Percentiles rank a stretch among this genome's conserved stretches.
phyloP scores from a whole-genome alignment of 116 monocot genomes.

The Posidonia oceanica region DNA sequence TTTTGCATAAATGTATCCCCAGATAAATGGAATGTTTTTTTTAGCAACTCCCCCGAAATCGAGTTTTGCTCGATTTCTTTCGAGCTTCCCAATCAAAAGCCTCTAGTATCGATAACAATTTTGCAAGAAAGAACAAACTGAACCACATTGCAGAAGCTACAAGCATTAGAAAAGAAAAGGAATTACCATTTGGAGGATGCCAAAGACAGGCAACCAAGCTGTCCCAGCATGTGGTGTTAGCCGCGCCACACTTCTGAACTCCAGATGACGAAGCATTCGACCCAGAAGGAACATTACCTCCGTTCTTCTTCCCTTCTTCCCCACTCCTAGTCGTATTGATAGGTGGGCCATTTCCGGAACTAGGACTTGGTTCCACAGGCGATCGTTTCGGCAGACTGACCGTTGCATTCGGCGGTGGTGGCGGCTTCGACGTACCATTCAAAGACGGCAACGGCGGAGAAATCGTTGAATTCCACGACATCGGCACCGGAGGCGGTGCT shows the following conservation, averaged over 20 bases:
- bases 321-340: neutral
- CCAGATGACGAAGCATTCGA: neutral
- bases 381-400: neutral
- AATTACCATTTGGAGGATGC: conserved; percentile 5
- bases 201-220: conserved; percentile 2
- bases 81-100: no score
- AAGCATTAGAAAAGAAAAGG: neutral
- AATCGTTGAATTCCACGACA: neutral
- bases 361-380: neutral
- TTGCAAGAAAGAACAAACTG: no score
- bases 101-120: no score
- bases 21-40: neutral
- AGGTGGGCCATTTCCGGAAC: neutral
- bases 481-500: neutral
- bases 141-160: neutral
- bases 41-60: neutral
- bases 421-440: neutral
- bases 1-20: no score
- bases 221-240: neutral
- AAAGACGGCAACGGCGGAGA: neutral
- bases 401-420: neutral
- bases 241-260: conserved; percentile 4
- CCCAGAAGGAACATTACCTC: neutral
- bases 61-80: no score
- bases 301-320: neutral